A percentile compares a stretch with the other conserved stretches of the same genome.
Evolutionary conservation across 352 stramenopile species (phyloP).

Genomic region (Pythium chondricola): DNA sequence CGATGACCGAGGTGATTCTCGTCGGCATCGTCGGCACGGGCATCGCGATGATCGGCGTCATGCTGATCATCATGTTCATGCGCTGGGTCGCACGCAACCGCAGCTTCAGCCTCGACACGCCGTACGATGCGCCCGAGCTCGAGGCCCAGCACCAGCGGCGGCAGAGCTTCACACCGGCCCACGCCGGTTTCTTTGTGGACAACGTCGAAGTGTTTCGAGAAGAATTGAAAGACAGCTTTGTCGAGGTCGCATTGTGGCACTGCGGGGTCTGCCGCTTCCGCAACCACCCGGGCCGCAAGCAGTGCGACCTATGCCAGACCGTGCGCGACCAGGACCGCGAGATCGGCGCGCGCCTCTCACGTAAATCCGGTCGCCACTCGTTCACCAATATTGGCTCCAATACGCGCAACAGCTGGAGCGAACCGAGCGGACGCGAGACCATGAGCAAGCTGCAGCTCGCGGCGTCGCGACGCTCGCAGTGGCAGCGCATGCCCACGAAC

Average conservation of each 20-base stretch:
- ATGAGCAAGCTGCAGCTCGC: slow-evolving; percentile 76
- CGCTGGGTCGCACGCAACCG: slow-evolving; percentile 15
- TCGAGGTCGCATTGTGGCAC: slow-evolving; percentile 77
- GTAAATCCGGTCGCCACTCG: slow-evolving; percentile 10
- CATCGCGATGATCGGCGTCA: slow-evolving; percentile 16
- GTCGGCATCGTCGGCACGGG: slow-evolving; percentile 19
- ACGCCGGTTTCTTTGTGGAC: slow-evolving; percentile 37
- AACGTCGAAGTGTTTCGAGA: slow-evolving; percentile 66
- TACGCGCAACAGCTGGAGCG: slow-evolving; percentile 23
- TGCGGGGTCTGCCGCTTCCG: slow-evolving; percentile 87
- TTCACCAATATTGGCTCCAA: background rate
- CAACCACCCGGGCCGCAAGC: slow-evolving; percentile 75
- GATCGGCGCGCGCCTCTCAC: slow-evolving; percentile 24
- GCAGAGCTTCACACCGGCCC: slow-evolving; percentile 8
- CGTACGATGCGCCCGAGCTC: slow-evolving; percentile 26
- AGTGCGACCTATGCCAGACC: slow-evolving; percentile 85
- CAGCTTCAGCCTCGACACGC: slow-evolving; percentile 15
- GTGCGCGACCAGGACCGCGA: slow-evolving; percentile 44
- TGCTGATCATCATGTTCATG: slow-evolving; percentile 21
- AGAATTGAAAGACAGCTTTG: slow-evolving; percentile 75
- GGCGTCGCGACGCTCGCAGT: slow-evolving; percentile 60
- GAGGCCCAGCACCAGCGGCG: slow-evolving; percentile 4
- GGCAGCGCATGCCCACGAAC: slow-evolving; percentile 70
- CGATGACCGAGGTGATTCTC: slow-evolving; percentile 18
- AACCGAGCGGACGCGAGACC: slow-evolving; percentile 29